Conservation (phyloP, 257 asterid species). For the Solanum pennellii region DNA sequence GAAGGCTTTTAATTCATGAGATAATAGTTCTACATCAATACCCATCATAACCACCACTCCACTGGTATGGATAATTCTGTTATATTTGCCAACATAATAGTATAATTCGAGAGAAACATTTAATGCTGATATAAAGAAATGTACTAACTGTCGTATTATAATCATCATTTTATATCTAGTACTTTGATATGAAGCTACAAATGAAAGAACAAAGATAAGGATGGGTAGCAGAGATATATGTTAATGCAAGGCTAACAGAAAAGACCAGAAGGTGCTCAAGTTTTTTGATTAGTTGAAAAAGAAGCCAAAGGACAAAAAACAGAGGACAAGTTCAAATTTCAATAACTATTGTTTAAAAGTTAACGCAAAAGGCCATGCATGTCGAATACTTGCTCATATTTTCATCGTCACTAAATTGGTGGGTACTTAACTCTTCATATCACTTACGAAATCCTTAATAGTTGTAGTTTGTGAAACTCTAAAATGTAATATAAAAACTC, state of each 20-base stretch:
- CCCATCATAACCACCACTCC: slow-evolving; percentile 36
- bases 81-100: neutral
- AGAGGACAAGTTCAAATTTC: slow-evolving; percentile 3
- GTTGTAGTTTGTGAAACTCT: too few relatives aligned
- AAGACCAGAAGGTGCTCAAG: neutral
- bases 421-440: too few relatives aligned
- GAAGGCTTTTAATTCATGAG: too few relatives aligned
- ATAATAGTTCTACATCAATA: neutral
- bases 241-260: neutral
- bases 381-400: too few relatives aligned
- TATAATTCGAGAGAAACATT: neutral
- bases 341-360: neutral
- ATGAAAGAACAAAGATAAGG: neutral
- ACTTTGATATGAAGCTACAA: slow-evolving; percentile 56
- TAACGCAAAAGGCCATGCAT: too few relatives aligned
- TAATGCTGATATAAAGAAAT: neutral
- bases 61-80: slow-evolving; percentile 20
- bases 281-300: neutral
- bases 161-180: slow-evolving; percentile 66
- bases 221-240: neutral
- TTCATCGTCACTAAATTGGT: too few relatives aligned
- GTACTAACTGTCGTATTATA: slow-evolving; percentile 75
- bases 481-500: too few relatives aligned
- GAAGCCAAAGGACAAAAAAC: neutral
- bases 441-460: too few relatives aligned